Evolutionary conservation across 1,139 yeast genomes (phyloP), one percentile per base, ranked within the genome.

Genomic region (Zhuliangozyma blackwelliae): DNA sequence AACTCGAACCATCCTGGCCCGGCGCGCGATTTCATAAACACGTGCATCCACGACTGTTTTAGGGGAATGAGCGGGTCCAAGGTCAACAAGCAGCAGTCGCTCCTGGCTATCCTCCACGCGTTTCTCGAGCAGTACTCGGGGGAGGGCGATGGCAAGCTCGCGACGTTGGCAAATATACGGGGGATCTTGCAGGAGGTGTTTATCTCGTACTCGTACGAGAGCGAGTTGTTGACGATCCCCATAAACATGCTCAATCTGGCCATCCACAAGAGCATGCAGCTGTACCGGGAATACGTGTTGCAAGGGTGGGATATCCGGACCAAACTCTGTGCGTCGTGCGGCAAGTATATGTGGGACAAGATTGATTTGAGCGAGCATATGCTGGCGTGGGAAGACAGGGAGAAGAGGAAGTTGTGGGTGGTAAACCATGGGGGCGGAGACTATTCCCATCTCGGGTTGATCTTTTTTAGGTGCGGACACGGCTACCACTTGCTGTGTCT

Each of bases 291-390:
- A 1, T 65, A 68, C 32, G 65, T 72, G 19, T 45, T 67, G 2
- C 54, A 58, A 36, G 95, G 95, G 0, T 81, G 90, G 86, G 61
- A 77, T 1, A 72, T 80, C 1, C 59, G 57, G 23, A 60, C 68
- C 13, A 68, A 73, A 35, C 71, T 65, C 33, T 87, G 96, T 57
- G 81, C 83, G 36, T 76, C 82, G 0, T 87, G 96, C 55, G 86
- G 84, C 2, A 77, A 75, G 44, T 60, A 61, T 25, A 59, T 86
- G 28, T 77, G 85, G 74, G 95, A 95, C 0, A 20, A 27, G 8
- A 12, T 31, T 5, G 22, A 23, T 3, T 61, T 67, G 28, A 64
- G 68, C 2, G 60, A 57, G 9, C 58, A 69, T 32, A 72, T 52
- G 30, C 41, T 49, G 19, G 72, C 72, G 3, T 79, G 84, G 85